Evolutionary conservation across 106 monocot species (phyloP).

Genomic region (Dendrobium huoshanense): DNA sequence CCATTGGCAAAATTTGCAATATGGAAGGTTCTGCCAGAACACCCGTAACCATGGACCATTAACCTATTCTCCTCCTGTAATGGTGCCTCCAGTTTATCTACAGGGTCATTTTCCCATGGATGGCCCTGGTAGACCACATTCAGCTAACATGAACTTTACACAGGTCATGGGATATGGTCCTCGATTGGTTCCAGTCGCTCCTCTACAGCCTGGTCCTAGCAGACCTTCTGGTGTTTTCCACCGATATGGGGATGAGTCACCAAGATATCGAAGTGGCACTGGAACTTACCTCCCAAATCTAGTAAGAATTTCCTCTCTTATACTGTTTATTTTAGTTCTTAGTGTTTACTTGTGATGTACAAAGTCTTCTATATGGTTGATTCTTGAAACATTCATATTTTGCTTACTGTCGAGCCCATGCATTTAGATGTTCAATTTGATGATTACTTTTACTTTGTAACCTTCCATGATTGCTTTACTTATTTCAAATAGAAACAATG

Average conservation of each 20-base stretch:
- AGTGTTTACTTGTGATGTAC: background rate
- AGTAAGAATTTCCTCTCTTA: constrained; percentile 41
- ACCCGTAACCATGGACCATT: constrained; percentile 21
- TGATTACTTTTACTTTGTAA: too few species aligned
- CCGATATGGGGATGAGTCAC: constrained; percentile 57
- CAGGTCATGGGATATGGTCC: constrained; percentile 44
- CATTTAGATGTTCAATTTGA: too few species aligned
- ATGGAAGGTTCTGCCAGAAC: constrained; percentile 62
- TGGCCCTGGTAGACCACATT: constrained; percentile 58
- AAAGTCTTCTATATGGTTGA: background rate
- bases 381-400: too few species aligned
- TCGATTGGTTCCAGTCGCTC: constrained; percentile 44
- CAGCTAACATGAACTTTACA: constrained; percentile 37
- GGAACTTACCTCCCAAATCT: constrained; percentile 91
- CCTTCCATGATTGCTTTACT: too few species aligned
- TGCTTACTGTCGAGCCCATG: too few species aligned
- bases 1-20: constrained; percentile 69
- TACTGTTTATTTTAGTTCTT: background rate
- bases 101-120: constrained; percentile 58
- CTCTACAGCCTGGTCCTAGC: constrained; percentile 49
- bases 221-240: constrained; percentile 35
- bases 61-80: constrained; percentile 25
- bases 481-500: too few species aligned
- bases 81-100: constrained; percentile 43
- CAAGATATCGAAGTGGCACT: constrained; percentile 73